Evolutionary conservation across 2,329 filamentous ascomycete species (phyloP), one percentile per base, ranked within the genome.

Genomic region (Fusarium odoratissimum): DNA sequence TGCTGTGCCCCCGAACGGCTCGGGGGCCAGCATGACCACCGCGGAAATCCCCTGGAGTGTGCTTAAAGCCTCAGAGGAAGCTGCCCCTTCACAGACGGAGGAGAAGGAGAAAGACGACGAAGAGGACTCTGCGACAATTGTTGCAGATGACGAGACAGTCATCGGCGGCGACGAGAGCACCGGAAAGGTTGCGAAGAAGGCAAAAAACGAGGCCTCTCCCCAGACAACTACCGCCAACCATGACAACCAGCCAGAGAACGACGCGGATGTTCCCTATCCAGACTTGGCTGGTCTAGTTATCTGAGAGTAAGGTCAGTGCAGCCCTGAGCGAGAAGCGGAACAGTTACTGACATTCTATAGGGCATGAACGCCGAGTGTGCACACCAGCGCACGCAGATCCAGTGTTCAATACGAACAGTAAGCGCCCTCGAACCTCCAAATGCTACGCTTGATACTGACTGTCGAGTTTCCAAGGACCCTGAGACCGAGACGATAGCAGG

Each of bases 291-390:
- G 49, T 2, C 14, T 54, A 0, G 1, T 40, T 1, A 41, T 54
- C 2, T 54, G n/a, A 30, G 1, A 1, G 2, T 3, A 30, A 30
- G 33, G 33, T 10, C 8, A n/a, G 7, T 30, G 10, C 21, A 41
- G 23, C 10, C 14, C 13, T 28, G 10, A 17, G 23, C 2, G 5
- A 14, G 31, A 35, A 8, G 3, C 0, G 13, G 19, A 40, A 17
- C 10, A 13, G 14, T 9, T 28, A 17, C 19, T 54, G 19, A 54
- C 13, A 30, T 28, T 17, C 8, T 17, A 4, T 3, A 54, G 33
- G 25, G 11, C 23, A 30, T 17, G 25, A n/a, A 17, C 13, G 49
- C 14, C 6, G 33, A 40, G 23, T 28, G 25, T 28, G 19, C 14
- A 54, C 19, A 8, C 19, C 8, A 35, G n/a, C 23, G 10, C 14